Conservation (phyloP, 805 yeast species). For the Teunomyces funiuensis region DNA sequence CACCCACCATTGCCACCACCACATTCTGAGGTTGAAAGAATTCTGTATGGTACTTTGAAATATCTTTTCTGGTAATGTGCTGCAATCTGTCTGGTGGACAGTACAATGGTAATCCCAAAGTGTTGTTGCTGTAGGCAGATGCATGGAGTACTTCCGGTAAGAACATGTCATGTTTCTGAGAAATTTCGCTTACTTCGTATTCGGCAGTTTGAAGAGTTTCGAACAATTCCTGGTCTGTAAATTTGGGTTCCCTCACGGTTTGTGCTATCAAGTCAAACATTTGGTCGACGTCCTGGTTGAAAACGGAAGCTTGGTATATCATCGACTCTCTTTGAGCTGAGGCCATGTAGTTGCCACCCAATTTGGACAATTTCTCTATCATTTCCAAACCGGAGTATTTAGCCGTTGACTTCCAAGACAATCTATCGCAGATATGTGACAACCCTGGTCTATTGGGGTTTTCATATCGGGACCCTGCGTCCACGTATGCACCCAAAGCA, state of each 20-base stretch:
- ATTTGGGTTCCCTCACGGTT: conserved; percentile 69
- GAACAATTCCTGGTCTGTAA: conserved; percentile 66
- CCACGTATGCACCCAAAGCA: conserved; percentile 84
- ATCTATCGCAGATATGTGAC: conserved; percentile 79
- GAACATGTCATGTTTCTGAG: conserved; percentile 78
- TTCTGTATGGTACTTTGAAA: conserved; percentile 59
- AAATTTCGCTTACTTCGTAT: conserved; percentile 81
- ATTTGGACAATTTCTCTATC: conserved; percentile 68
- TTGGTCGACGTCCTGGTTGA: conserved; percentile 76
- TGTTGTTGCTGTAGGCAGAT: conserved; percentile 69
- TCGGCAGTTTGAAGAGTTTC: conserved; percentile 73
- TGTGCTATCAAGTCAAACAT: conserved; percentile 79
- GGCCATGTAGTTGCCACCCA: conserved; percentile 95
- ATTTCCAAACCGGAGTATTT: conserved; percentile 62
- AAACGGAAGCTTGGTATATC: conserved; percentile 92
- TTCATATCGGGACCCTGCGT: conserved; percentile 90
- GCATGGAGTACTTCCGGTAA: conserved; percentile 89
- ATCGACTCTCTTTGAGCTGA: conserved; percentile 89
- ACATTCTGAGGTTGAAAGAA: conserved; percentile 78
- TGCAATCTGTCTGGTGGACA: conserved; percentile 73
- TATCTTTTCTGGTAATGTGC: conserved; percentile 49
- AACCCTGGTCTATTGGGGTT: conserved; percentile 58
- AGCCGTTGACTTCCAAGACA: conserved; percentile 77
- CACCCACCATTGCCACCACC: conserved; percentile 87
- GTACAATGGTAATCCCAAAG: conserved; percentile 82